Base-by-base conservation (phyloP, 2,329 filamentous ascomycete genomes). In the Ustilaginoidea virens region DNA sequence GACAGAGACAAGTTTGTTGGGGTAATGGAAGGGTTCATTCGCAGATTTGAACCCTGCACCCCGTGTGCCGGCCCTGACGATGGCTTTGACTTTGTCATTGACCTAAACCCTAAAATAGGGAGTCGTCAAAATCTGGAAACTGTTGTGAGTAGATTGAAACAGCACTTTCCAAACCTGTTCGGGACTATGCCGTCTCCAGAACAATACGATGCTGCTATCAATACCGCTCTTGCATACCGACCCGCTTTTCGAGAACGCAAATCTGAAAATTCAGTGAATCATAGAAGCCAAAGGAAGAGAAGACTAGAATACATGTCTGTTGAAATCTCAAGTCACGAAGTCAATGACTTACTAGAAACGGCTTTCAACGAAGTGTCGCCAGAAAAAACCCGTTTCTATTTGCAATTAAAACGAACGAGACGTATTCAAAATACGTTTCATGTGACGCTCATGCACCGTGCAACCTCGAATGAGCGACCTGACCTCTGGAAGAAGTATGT, bases 1-100 rank as follows among this genome's bases (percentile, higher is more conserved):
- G 69, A 78, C 25, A 55, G 63, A 26, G 57, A 65, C 12, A 87
- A 93, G 50, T 81, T 90, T 31, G 62, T 90, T 26, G 70, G 72
- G 5, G 92, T 98, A 42, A 96, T 98, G 90, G 81, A 94, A 42
- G 82, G 83, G 3, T 98, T 98, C 54, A 64, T 98, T 39, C 53
- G 69, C 9, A 74, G 90, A 20, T 96, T 93, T 47, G 80, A 98
- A 55, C 69, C 77, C 13, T 64, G 85, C 33, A 69, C 86, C 38
- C 57, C 65, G 1, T 64, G 72, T 12, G 56, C 56, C 6, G 51
- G 57, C n/a, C 86, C 90, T 1, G 90, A 98, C 46, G 63, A 75
- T 37, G 66, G 67, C 5, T 98, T 98, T 42, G 82, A 94, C 45
- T 58, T 73, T 4, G 62, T 92, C 24, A 92, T 98, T 44, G 69